A percentile compares a stretch with the other conserved stretches of the same genome.
phyloP scores from a whole-genome alignment of 1,284 basidiomycete species.

The Ustilago vetiveriae region DNA sequence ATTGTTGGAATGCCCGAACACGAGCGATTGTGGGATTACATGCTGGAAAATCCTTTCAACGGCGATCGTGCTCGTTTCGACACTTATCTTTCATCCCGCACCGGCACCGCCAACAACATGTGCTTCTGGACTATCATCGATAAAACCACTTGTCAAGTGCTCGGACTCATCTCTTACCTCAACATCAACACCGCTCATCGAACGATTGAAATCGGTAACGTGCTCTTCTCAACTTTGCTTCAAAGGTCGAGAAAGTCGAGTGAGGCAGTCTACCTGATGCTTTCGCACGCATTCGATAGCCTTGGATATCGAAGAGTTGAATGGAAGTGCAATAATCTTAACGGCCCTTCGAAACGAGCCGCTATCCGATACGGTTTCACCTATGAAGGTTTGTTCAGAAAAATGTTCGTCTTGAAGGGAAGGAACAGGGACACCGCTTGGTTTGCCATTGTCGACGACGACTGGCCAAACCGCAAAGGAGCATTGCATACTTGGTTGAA shows the following conservation, averaged over 20 bases:
- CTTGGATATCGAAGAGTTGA: slow-evolving; percentile 49
- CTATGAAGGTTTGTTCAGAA: slow-evolving; percentile 50
- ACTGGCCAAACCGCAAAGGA: slow-evolving; percentile 42
- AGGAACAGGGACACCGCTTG: slow-evolving; percentile 54
- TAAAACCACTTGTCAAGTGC: slow-evolving; percentile 11
- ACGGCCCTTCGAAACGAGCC: slow-evolving; percentile 44
- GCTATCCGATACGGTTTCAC: slow-evolving; percentile 50
- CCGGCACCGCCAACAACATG: slow-evolving; percentile 21
- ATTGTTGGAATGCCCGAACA: slow-evolving; percentile 26
- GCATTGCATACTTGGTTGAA: slow-evolving; percentile 48
- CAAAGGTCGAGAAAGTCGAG: slow-evolving; percentile 46
- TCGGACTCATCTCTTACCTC: slow-evolving; percentile 34
- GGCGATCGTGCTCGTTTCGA: slow-evolving; percentile 17
- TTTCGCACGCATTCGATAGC: slow-evolving; percentile 37
- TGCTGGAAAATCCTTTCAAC: slow-evolving; percentile 26
- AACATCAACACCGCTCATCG: slow-evolving; percentile 32
- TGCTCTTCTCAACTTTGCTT: slow-evolving; percentile 40
- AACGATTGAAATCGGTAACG: slow-evolving; percentile 49
- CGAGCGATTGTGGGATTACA: slow-evolving; percentile 38
- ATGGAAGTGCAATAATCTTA: slow-evolving; percentile 58
- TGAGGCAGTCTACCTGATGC: slow-evolving; percentile 45
- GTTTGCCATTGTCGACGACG: slow-evolving; percentile 54
- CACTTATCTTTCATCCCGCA: slow-evolving; percentile 8
- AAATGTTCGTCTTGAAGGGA: slow-evolving; percentile 47
- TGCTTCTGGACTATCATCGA: slow-evolving; percentile 38